phyloP scores from a whole-genome alignment of 805 yeast species.

The Nakazawaea holstii region DNA sequence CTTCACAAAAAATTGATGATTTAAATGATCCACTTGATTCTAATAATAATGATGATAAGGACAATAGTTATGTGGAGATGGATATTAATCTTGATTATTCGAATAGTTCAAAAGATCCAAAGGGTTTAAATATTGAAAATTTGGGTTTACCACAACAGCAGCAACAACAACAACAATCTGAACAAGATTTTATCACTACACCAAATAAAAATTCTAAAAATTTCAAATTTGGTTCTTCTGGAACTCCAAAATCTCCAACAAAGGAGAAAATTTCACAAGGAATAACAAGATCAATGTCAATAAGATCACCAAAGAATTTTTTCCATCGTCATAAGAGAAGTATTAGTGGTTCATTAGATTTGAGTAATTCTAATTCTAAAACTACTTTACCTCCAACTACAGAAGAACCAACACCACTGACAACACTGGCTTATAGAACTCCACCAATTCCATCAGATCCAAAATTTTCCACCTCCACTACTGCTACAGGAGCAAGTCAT shows the following conservation, averaged over 20 bases:
- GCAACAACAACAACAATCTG: slow-evolving; percentile 11
- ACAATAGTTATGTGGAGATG: slow-evolving; percentile 16
- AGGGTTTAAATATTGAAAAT: slow-evolving; percentile 11
- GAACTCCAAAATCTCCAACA: slow-evolving; percentile 12
- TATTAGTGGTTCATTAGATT: slow-evolving; percentile 14
- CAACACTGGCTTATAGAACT: slow-evolving; percentile 31
- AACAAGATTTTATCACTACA: slow-evolving; percentile 14
- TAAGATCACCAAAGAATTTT: slow-evolving; percentile 18
- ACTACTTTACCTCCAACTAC: neutral
- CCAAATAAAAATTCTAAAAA: slow-evolving; percentile 6
- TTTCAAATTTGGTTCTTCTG: slow-evolving; percentile 16
- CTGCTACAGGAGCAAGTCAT: slow-evolving; percentile 3
- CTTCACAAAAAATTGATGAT: neutral
- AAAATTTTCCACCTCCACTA: slow-evolving; percentile 5
- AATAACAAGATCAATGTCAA: slow-evolving; percentile 19
- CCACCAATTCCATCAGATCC: slow-evolving; percentile 36
- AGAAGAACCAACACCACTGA: slow-evolving; percentile 16
- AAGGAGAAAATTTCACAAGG: slow-evolving; percentile 17
- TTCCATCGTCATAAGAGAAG: slow-evolving; percentile 24
- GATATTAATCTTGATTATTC: slow-evolving; percentile 5
- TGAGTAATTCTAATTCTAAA: slow-evolving; percentile 4
- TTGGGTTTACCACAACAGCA: slow-evolving; percentile 10
- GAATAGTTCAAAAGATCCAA: neutral
- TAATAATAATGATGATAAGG: slow-evolving; percentile 15
- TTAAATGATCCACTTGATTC: slow-evolving; percentile 14